Evolutionary conservation across 1,139 yeast genomes (phyloP).

Genomic region (Pichia sp.): DNA sequence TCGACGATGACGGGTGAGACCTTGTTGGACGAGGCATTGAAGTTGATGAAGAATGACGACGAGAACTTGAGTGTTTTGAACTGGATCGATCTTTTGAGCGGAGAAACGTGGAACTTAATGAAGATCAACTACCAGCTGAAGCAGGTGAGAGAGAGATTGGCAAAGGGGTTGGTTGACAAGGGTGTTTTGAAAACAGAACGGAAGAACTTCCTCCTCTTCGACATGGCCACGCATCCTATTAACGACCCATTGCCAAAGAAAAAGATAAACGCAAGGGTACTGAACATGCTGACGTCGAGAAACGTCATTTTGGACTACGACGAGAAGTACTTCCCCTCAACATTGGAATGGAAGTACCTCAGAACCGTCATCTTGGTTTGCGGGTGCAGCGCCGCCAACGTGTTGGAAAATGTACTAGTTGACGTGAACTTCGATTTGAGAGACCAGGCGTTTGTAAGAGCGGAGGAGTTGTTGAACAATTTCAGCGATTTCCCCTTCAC

Average conservation of each 20-base stretch:
- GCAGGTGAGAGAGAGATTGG: conserved; percentile 93
- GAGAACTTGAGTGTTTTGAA: conserved; percentile 74
- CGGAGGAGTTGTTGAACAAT: conserved; percentile 81
- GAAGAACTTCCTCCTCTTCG: conserved; percentile 88
- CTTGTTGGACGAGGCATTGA: conserved; percentile 85
- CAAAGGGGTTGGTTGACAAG: conserved; percentile 95
- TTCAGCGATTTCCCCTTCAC: conserved; percentile 82
- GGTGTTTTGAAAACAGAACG: conserved; percentile 96
- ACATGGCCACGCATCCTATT: conserved; percentile 98
- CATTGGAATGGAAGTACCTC: conserved; percentile 63
- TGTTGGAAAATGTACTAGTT: conserved; percentile 81
- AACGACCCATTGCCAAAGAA: conserved; percentile 80
- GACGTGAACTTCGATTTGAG: conserved; percentile 81
- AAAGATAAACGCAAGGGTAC: conserved; percentile 68
- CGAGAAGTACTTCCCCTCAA: conserved; percentile 57
- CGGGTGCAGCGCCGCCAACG: conserved; percentile 94
- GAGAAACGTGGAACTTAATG: conserved; percentile 96
- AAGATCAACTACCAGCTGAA: conserved; percentile 92
- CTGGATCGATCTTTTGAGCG: conserved; percentile 93
- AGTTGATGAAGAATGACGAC: conserved; percentile 82
- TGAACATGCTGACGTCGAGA: conserved; percentile 66
- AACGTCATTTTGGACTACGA: conserved; percentile 51
- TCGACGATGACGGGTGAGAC: conserved; percentile 92
- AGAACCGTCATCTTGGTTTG: conserved; percentile 81
- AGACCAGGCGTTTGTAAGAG: conserved; percentile 89